These are phyloP conservation scores for Backusella psychrophila DNA, from an alignment of 192 early-diverging fungal genomes.

Conservation along the genomic window DNA sequence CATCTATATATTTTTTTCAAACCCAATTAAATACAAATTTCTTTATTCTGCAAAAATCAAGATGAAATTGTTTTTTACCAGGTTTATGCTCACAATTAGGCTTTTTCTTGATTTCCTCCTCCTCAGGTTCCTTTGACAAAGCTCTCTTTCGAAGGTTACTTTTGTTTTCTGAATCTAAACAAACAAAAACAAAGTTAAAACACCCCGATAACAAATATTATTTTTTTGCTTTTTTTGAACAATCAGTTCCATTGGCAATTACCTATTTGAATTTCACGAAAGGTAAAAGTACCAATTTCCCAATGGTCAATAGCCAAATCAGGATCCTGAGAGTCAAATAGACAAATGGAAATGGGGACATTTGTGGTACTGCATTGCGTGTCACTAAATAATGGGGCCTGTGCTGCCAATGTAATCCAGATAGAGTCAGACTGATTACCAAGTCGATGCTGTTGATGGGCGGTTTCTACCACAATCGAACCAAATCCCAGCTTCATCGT, in stretches of 20 bases:
- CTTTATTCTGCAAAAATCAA: neutral
- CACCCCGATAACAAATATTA: slow-evolving; percentile 9
- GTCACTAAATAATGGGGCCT: neutral
- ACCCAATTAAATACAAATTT: neutral
- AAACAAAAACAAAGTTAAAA: slow-evolving; percentile 4
- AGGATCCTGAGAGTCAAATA: neutral
- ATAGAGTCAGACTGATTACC: neutral
- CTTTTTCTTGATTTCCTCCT: neutral
- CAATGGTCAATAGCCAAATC: slow-evolving; percentile 3
- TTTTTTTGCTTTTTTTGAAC: neutral
- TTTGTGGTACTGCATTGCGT: neutral
- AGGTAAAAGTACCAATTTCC: slow-evolving; percentile 4
- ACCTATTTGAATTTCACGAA: slow-evolving; percentile 6
- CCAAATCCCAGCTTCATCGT: neutral
- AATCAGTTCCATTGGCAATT: neutral
- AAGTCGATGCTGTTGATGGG: neutral
- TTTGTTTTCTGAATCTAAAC: slow-evolving; percentile 4
- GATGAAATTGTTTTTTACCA: neutral
- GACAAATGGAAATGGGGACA: neutral
- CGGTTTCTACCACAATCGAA: slow-evolving; percentile 3
- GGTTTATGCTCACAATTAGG: neutral
- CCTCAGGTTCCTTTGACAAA: slow-evolving; percentile 6
- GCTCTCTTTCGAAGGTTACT: neutral
- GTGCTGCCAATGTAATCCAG: slow-evolving; percentile 12
- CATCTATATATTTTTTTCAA: slow-evolving; percentile 7